A percentile compares a stretch with the other conserved stretches of the same genome.
These are phyloP conservation scores for Rugosomyces carneus DNA, from an alignment of 1,284 basidiomycete species.

Conservation along the genomic window DNA sequence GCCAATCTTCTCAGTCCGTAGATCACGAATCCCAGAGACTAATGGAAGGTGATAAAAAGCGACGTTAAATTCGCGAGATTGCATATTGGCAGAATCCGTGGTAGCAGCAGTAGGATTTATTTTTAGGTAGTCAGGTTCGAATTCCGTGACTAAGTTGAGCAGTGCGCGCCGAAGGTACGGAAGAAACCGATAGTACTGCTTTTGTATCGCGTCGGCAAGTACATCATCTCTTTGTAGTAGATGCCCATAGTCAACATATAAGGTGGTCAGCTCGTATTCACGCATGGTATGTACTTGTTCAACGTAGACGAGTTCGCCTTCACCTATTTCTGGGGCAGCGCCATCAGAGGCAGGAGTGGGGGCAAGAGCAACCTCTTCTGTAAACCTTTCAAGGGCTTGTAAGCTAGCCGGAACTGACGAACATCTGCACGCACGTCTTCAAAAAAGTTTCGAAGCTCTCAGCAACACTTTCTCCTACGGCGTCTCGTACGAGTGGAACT, in stretches of 20 bases:
- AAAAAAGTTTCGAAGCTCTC: conserved; percentile 90
- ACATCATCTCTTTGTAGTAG: conserved; percentile 87
- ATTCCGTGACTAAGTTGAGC: conserved; percentile 82
- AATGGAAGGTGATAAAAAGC: conserved; percentile 96
- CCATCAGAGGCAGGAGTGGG: conserved; percentile 71
- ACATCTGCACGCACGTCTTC: conserved; percentile 61
- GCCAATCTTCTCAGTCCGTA: conserved; percentile 90
- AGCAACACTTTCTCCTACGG: conserved; percentile 88
- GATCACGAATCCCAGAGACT: conserved; percentile 91
- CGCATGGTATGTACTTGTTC: conserved; percentile 92
- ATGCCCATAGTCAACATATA: conserved; percentile 95
- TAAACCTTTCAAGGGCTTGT: conserved; percentile 55
- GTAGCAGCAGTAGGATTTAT: conserved; percentile 77
- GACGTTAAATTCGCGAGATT: conserved; percentile 89
- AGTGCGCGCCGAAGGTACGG: conserved; percentile 91
- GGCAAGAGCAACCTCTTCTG: conserved; percentile 70
- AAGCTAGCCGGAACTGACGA: conserved; percentile 7
- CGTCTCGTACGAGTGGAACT: conserved; percentile 84
- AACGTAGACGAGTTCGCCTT: conserved; percentile 75
- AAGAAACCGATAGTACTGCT: conserved; percentile 95
- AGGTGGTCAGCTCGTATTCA: conserved; percentile 88
- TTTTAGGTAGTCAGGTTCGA: conserved; percentile 91
- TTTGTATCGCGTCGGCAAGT: conserved; percentile 87
- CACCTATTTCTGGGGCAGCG: conserved; percentile 46
- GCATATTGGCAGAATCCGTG: conserved; percentile 79